Evolutionary conservation across 805 yeast genomes (phyloP), one percentile per base, ranked within the genome.

Genomic region (Saccharomycopsis babjevae): DNA sequence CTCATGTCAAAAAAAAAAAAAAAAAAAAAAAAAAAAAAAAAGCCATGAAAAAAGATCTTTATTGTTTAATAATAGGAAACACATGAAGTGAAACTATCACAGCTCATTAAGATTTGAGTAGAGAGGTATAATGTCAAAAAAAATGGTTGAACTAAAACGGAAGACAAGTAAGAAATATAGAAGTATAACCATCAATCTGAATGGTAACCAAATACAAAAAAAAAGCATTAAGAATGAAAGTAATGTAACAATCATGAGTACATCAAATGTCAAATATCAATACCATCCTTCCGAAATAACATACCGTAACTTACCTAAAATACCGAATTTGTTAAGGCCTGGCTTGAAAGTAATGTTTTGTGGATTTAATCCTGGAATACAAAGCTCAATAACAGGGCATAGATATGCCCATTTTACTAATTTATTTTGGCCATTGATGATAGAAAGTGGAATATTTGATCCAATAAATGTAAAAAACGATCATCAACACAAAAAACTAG

Each of bases 381-480:
- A 77, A 66, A 84, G 91, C 0, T 80, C 89, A 0, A 66, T 71
- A 20, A 69, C 72, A 8, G 90, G 87, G 39, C 92, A 86, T 68
- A 82, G 86, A 67, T 87, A 84, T 69, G 93, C 93, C 0, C 92
- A 88, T 68, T 80, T 73, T 20, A 77, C 88, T 13, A 87, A 87
- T 67, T 68, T 77, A 40, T 87, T 88, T 68, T 87, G 92, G 92
- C 82, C 78, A 62, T 70, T 86, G 38, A 71, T 86, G 65, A 79
- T 79, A 67, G 80, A 80, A 62, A 76, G 85, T 8, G 75, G 79
- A 5, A 66, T 84, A 5, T 75, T 83, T 4, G 59, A 62, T 11
- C 58, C 58, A 5, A 40, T 28, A 40, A 54, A 25, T 28, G 42
- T 59, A 32, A 59, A 20, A 18, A 25, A 55, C 20, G 28, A n/a